phyloP scores from a whole-genome alignment of 768 basidiomycete species.

The Lentinula sp. region DNA sequence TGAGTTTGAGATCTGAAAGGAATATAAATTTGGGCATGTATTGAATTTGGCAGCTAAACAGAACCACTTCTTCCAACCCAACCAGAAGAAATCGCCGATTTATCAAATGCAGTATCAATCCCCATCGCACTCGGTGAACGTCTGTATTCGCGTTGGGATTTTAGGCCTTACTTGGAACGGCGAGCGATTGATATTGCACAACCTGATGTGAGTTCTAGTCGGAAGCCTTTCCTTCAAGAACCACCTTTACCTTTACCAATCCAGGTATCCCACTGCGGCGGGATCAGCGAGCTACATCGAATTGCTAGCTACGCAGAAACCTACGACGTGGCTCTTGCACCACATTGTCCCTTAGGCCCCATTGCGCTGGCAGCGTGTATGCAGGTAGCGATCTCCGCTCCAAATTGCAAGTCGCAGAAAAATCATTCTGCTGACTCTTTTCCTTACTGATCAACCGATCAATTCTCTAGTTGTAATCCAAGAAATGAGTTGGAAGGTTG shows the following conservation, averaged over 20 bases:
- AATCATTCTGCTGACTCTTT: background rate
- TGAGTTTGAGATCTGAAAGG: constrained; percentile 4
- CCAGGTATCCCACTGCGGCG: constrained; percentile 54
- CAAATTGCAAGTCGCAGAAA: constrained; percentile 42
- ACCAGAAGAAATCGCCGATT: constrained; percentile 54
- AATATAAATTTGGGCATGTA: background rate
- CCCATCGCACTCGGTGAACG: constrained; percentile 63
- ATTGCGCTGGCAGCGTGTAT: constrained; percentile 68
- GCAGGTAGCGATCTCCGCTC: constrained; percentile 51
- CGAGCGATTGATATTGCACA: constrained; percentile 65
- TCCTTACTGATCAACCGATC: background rate
- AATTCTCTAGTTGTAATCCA: constrained; percentile 44
- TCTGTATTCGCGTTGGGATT: constrained; percentile 55
- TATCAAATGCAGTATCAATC: constrained; percentile 45
- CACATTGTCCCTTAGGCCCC: constrained; percentile 69
- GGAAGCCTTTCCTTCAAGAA: background rate
- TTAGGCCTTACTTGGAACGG: constrained; percentile 58
- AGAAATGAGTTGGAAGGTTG: constrained; percentile 58
- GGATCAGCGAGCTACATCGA: constrained; percentile 51
- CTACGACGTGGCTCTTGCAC: constrained; percentile 67
- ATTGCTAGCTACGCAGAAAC: constrained; percentile 57
- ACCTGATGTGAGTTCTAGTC: constrained; percentile 45
- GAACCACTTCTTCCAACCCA: constrained; percentile 58
- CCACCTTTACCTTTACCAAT: background rate
- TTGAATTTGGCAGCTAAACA: constrained; percentile 9